Evolutionary conservation across 2,329 filamentous ascomycete species (phyloP), one percentile per base, ranked within the genome.

Genomic region (Exophiala aquamarina): DNA sequence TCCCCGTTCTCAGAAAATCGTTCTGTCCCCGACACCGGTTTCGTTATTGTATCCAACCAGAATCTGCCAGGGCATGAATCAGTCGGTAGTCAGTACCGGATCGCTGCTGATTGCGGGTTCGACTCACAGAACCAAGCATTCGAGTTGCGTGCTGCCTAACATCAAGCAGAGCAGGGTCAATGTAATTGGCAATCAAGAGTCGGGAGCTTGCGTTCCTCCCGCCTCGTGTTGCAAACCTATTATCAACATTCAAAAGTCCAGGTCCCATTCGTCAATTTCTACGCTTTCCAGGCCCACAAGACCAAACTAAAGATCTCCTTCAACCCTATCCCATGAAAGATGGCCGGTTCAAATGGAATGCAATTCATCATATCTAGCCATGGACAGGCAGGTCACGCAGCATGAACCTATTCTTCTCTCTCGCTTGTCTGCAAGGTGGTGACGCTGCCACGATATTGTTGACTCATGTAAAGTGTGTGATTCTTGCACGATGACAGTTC

Each of bases 71-170:
- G 23, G 14, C 5, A 36, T 18, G 11, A 26, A 26, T 26, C 11
- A 26, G 32, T 11, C 35, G 15, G 33, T 35, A 40, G 39, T 18
- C n/a, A 15, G 31, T 38, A 18, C 35, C 43, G 31, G 35, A 28
- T 48, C 39, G 41, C 42, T 21, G 15, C 34, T n/a, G 41, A 21
- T 15, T 41, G n/a, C 23, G 23, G 23, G 23, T 26, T 26, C 6
- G 11, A 26, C 23, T 11, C 23, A 11, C 23, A 26, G 23, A 26
- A 26, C 23, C 23, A 26, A 26, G 23, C 23, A 11, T 26, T 41
- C 33, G 33, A 38, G 38, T 46, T 44, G 41, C 43, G 33, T 46
- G 45, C 50, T 53, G 50, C 50, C 50, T 49, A 44, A 47, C 31
- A 44, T 48, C 34, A 41, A 41, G 37, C 43, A 18, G 21, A 33